These are phyloP conservation scores for Quaeritorhiza haematococci DNA, from an alignment of 371 early-diverging fungal genomes.

Conservation along the genomic window DNA sequence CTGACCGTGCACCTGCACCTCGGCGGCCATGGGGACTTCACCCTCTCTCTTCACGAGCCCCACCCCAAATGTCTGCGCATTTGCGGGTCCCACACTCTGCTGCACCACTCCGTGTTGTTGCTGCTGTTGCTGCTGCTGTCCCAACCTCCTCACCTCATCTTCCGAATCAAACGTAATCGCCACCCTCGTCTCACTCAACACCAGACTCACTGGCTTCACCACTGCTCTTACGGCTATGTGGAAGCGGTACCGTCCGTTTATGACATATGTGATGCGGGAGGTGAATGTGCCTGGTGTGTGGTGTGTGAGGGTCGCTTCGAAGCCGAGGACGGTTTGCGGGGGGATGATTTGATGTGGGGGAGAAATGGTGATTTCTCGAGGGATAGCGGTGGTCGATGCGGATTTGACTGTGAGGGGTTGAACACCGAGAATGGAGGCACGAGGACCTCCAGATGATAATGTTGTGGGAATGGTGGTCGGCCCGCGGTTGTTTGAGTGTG, in stretches of 20 bases:
- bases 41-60: no score
- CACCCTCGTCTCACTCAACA: no score
- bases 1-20: no score
- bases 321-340: slow-evolving; percentile 27
- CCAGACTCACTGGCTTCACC: slow-evolving; percentile 21
- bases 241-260: slow-evolving; percentile 41
- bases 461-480: background rate
- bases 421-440: no score
- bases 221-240: slow-evolving; percentile 25
- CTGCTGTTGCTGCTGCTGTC: background rate
- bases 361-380: background rate
- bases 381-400: background rate
- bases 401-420: no score
- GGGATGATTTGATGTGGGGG: slow-evolving; percentile 17
- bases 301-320: slow-evolving; percentile 18
- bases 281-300: slow-evolving; percentile 12
- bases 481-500: background rate
- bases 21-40: no score
- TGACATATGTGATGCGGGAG: slow-evolving; percentile 27
- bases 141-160: background rate
- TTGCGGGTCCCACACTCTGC: no score
- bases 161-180: no score
- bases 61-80: no score
- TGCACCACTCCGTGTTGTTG: no score
- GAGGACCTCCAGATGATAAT: no score